Evolutionary conservation across 208 protist genomes (phyloP), one percentile per base, ranked within the genome.

Genomic region (Leishmania turanica): DNA sequence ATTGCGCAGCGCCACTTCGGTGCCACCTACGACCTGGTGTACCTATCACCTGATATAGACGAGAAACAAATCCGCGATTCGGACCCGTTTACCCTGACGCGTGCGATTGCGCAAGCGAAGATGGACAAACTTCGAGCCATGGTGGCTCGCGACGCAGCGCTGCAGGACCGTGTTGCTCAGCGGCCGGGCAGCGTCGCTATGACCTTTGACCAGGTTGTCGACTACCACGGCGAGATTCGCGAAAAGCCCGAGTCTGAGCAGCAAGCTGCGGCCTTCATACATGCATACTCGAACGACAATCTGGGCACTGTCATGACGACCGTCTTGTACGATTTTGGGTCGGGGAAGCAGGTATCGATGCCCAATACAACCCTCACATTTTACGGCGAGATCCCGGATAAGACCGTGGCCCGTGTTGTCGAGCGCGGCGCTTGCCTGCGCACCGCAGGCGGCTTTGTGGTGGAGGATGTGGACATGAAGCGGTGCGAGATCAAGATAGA

Each of bases 161-260:
- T 86, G 78, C n/a, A 76, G 49, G 60, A 42, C 24, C 31, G 17
- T 9, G 65, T 89, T 19, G 65, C 53, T 68, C 65, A 54, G 49
- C 80, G 75, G 0, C 84, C 78, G 15, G 83, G 80, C 58, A 86
- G 84, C 40, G 88, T 96, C 19, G 92, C 87, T 3, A 77, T 97
- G 0, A 95, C 93, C 7, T 96, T 95, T 87, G 95, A 98, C 79
- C 95, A 98, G 80, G 95, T 98, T 0, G 91, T 96, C 15, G 77
- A 93, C 72, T 96, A 87, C 79, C 75, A 91, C 45, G 87, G 85
- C 31, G 85, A 98, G 64, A 90, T 98, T 31, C 95, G 95, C 17
- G 93, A 98, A 74, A 98, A 98, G 78, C 95, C 95, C 3, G 77
- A 79, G 24, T 88, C 82, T 11, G 49, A 58, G 24, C 90, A 88